Evolutionary conservation across 805 yeast species (phyloP), one percentile per base, ranked within the genome.

Genomic region (Teunomyces tritomae): DNA sequence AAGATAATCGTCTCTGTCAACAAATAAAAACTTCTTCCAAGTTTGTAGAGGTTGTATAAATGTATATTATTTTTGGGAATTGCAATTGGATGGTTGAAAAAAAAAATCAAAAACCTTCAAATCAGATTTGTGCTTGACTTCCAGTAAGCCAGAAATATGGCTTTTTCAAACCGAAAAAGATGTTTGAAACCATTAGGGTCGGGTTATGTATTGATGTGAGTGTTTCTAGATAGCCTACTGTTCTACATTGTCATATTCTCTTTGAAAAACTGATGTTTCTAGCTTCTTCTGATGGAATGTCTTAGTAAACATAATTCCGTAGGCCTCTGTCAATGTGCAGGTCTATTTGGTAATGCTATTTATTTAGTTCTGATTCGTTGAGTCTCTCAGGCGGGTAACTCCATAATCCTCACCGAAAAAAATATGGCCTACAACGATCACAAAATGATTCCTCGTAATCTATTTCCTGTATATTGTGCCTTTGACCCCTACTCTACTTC

Each of bases 71-170:
- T 37, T 37, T 37, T 37, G 40, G 40, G 40, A 37, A 24, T 37
- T 37, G 40, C 40, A 37, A 37, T 37, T 37, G 40, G 40, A 37
- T 37, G 40, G 40, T 37, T 37, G 40, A 37, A 37, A 37, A 37
- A 36, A 37, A 37, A 37, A 37, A 37, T 26, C 40, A 37, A 37
- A 36, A 37, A 37, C 40, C 27, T 26, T 28, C 27, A 37, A 37
- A 37, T 13, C 27, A 20, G 40, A 37, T 37, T 37, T 37, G 40
- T 37, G 40, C 28, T 37, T 16, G 29, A 16, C 9, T 16, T 13
- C 14, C 10, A 24, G 40, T 16, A 10, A 20, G 29, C 13, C 28
- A 16, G 8, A n/a, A 20, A 37, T 20, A 35, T 24, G 40, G 29
- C 26, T 14, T 37, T 37, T 36, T 26, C 13, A 8, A 16, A 6